Percentiles rank a stretch among this genome's conserved stretches.
These are phyloP conservation scores for Houttuynia cordata DNA, from an alignment of 164 flowering plant genomes.

Conservation along the genomic window DNA sequence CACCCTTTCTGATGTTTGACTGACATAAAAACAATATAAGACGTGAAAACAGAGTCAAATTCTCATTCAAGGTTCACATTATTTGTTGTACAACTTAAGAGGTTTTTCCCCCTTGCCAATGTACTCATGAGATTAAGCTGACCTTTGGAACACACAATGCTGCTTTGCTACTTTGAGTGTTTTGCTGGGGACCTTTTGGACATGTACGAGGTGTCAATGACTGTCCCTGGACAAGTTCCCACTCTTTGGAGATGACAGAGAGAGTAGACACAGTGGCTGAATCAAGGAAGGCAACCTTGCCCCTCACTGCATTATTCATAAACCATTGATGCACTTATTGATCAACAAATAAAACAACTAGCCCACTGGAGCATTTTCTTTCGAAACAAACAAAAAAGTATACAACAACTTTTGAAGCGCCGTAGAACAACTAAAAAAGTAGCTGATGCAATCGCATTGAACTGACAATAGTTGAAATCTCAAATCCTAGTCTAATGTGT, in stretches of 20 bases:
- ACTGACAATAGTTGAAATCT: too few relatives aligned
- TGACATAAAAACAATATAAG: conserved; percentile 13
- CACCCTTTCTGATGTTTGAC: conserved; percentile 16
- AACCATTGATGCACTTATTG: not conserved
- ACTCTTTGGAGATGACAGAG: conserved; percentile 28
- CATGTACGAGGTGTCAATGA: conserved; percentile 16
- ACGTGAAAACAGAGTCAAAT: not conserved
- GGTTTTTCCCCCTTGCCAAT: not conserved
- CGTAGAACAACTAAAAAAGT: too few relatives aligned
- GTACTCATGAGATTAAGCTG: not conserved
- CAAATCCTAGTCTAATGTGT: too few relatives aligned
- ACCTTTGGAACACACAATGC: not conserved
- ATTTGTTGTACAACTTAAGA: too few relatives aligned
- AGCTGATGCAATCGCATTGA: too few relatives aligned
- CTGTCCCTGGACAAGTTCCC: conserved; percentile 17
- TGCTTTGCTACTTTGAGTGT: conserved; percentile 11
- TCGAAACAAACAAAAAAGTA: too few relatives aligned
- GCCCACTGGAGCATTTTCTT: too few relatives aligned
- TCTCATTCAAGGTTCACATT: not conserved
- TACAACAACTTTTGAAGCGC: too few relatives aligned
- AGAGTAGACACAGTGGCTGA: conserved; percentile 26
- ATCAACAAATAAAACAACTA: not conserved
- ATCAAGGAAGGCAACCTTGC: conserved; percentile 32
- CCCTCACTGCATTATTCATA: conserved; percentile 26
- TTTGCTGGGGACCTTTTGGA: conserved; percentile 20